Percentiles rank a stretch among this genome's conserved stretches.
Evolutionary conservation across 1,139 yeast genomes (phyloP).

Genomic region (Magnusiomyces fungicola): DNA sequence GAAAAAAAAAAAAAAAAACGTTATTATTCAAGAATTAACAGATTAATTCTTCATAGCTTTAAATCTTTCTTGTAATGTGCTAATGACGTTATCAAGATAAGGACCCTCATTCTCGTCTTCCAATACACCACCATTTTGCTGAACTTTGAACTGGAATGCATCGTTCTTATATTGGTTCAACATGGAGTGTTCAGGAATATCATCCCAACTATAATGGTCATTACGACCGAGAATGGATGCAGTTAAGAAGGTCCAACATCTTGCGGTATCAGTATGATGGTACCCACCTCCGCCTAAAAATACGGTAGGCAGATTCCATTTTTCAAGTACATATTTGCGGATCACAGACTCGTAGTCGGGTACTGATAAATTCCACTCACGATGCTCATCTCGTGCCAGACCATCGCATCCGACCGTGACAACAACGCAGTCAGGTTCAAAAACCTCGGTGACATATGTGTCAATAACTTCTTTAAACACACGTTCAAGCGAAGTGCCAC

Average conservation of each 20-base stretch:
- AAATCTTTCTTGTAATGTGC: not conserved
- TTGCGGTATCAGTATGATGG: conserved; percentile 53
- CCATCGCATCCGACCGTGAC: conserved; percentile 75
- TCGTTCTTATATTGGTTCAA: conserved; percentile 43
- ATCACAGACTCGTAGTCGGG: conserved; percentile 42
- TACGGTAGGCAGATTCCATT: conserved; percentile 34
- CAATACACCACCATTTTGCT: conserved; percentile 31
- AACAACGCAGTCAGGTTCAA: conserved; percentile 48
- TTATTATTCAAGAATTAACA: too few relatives aligned
- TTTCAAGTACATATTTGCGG: conserved; percentile 28
- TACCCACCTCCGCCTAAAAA: conserved; percentile 78
- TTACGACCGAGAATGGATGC: conserved; percentile 29
- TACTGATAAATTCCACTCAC: conserved; percentile 64
- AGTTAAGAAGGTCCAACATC: conserved; percentile 58
- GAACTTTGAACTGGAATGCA: conserved; percentile 48
- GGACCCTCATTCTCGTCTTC: conserved; percentile 36
- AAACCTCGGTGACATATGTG: conserved; percentile 36
- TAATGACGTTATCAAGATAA: conserved; percentile 11
- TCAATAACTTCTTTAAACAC: conserved; percentile 39
- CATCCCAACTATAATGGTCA: conserved; percentile 27
- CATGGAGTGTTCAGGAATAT: conserved; percentile 48
- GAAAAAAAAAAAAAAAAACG: too few relatives aligned
- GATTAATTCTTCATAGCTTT: not conserved
- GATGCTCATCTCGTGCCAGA: conserved; percentile 47
- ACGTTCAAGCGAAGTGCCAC: conserved; percentile 38